phyloP scores from a whole-genome alignment of 768 basidiomycete species.

The Kwoniella botswanensis region DNA sequence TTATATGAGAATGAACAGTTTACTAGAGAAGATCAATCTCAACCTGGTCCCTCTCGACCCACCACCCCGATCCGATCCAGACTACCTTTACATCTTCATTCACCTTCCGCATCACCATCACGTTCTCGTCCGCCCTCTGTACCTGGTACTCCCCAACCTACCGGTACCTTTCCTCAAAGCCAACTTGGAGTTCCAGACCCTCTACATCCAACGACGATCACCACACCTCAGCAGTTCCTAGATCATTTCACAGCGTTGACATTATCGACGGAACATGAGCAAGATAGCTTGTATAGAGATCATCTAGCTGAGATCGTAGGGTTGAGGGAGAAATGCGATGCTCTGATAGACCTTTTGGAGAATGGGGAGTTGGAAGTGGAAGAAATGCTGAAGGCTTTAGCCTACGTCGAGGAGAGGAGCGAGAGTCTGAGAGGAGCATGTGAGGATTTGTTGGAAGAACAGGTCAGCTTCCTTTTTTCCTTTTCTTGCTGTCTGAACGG shows the following conservation, averaged over 20 bases:
- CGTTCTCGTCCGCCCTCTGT: conserved; percentile 25
- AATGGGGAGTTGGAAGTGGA: conserved; percentile 75
- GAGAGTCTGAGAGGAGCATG: conserved; percentile 88
- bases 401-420: conserved; percentile 89
- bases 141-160: conserved; percentile 25
- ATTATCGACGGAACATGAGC: conserved; percentile 85
- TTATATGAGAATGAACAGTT: conserved; percentile 11
- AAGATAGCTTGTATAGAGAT: conserved; percentile 88
- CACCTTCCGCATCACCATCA: conserved; percentile 22
- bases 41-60: conserved; percentile 34
- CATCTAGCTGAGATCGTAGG: conserved; percentile 77
- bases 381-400: conserved; percentile 82
- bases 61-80: conserved; percentile 27
- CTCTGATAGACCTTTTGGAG: conserved; percentile 72
- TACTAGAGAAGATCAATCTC: conserved; percentile 25
- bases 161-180: conserved; percentile 10
- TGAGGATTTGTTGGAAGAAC: conserved; percentile 84
- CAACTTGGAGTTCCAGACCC: conserved; percentile 23
- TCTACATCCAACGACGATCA: conserved; percentile 61
- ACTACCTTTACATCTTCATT: background rate
- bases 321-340: conserved; percentile 78
- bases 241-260: conserved; percentile 94
- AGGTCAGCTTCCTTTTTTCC: conserved; percentile 64
- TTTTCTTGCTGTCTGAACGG: too few relatives aligned
- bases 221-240: conserved; percentile 93